Evolutionary conservation across 768 basidiomycete species (phyloP), one percentile per base, ranked within the genome.

Genomic region (Suillus tomentosus): DNA sequence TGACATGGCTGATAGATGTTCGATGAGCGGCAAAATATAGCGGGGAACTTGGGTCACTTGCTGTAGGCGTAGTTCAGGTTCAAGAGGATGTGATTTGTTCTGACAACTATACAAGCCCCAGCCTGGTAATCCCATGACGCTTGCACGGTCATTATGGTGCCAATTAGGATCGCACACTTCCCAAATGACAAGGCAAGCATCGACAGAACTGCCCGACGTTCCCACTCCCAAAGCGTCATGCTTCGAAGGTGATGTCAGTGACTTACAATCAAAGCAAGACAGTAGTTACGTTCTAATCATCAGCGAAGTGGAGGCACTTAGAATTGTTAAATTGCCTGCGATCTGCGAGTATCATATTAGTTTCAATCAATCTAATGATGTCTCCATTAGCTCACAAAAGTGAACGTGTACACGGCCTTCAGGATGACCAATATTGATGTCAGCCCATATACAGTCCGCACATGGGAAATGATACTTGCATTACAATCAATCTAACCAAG

Each of bases 51-150:
- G 58, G n/a, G 17, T 34, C 22, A 80, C 86, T 59, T 69, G 89
- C 90, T 92, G 72, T 84, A 88, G 73, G 90, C 88, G 75, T 89
- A 91, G 17, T 84, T 87, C 58, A 83, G 75, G 64, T 86, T 88
- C 60, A 91, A 80, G 63, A 87, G 76, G 11, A 82, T 74, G 19
- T 88, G 82, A 63, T 84, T 81, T 24, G 85, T 85, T 24, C 79
- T 78, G 36, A 74, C 77, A 53, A 91, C 84, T 45, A 81, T 73
- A 65, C 90, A 91, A 1, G 77, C 66, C 24, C 71, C 63, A 3
- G 62, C 64, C n/a, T 57, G 36, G 13, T 77, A 69, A 37, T 83
- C 80, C 85, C 87, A 88, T 42, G 76, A 69, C 0, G 88, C 85
- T 13, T 79, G 73, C 37, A 92, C 85, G 39, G 89, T 81, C 72